Conservation (phyloP, 176 grass and related monocot species). For the Zizania latifolia region DNA sequence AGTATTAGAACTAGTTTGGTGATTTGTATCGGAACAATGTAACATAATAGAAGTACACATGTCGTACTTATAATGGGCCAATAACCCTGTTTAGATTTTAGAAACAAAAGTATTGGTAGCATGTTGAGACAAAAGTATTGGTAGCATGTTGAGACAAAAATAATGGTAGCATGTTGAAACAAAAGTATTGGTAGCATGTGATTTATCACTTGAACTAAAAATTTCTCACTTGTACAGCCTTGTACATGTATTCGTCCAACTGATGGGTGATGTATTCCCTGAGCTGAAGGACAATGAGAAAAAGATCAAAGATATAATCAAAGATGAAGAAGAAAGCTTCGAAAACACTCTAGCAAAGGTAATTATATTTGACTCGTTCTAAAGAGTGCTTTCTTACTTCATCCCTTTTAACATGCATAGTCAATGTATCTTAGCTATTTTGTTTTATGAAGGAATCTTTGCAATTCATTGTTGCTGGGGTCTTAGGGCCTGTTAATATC, state of each 20-base stretch:
- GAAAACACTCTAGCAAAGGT: constrained; percentile 93
- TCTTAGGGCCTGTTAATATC: neutral
- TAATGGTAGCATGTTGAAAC: neutral
- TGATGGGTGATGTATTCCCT: constrained; percentile 81
- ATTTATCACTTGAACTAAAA: neutral
- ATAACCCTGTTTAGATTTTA: neutral
- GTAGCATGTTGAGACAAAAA: neutral
- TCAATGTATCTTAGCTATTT: neutral
- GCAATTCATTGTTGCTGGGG: neutral
- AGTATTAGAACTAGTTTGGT: too few species aligned
- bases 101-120: neutral
- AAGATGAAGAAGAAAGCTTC: constrained; percentile 90
- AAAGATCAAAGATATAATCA: constrained; percentile 81
- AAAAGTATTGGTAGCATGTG: neutral
- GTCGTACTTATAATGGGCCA: neutral
- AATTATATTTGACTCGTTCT: too few species aligned
- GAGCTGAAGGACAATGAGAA: constrained; percentile 60
- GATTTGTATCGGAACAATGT: neutral
- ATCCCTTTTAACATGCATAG: neutral
- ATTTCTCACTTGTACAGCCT: constrained; percentile 51
- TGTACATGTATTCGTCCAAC: constrained; percentile 60
- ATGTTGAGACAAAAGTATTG: neutral
- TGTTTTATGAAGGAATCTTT: neutral
- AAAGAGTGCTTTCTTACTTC: neutral
- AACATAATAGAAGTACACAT: neutral